Percentiles rank a stretch among this genome's conserved stretches.
phyloP scores from a whole-genome alignment of 352 stramenopile species.

The Nothophytophthora sp. region DNA sequence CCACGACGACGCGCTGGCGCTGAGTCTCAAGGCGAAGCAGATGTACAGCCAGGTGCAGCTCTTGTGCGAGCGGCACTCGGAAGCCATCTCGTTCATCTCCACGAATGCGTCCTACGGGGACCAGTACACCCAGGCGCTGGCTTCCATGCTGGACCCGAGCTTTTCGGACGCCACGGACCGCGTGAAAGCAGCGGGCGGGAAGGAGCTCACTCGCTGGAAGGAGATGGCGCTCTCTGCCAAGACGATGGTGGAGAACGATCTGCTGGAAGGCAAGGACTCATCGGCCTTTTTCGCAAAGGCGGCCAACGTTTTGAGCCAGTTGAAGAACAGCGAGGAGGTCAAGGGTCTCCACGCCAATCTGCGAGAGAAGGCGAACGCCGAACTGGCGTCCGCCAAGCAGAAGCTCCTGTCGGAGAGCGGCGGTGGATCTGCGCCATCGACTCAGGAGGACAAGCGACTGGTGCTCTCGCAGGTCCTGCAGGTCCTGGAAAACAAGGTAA shows the following conservation, averaged over 20 bases:
- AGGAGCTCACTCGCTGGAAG: slow-evolving; percentile 61
- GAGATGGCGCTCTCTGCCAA: slow-evolving; percentile 54
- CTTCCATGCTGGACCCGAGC: slow-evolving; percentile 62
- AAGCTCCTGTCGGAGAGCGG: slow-evolving; percentile 11
- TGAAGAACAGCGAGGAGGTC: slow-evolving; percentile 66
- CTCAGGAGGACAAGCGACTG: slow-evolving; percentile 40
- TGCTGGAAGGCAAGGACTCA: slow-evolving; percentile 64
- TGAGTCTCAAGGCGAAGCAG: slow-evolving; percentile 52
- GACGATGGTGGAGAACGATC: slow-evolving; percentile 57
- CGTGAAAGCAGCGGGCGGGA: slow-evolving; percentile 44
- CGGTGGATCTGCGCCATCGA: slow-evolving; percentile 5
- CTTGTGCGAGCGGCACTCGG: slow-evolving; percentile 72
- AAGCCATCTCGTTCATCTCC: slow-evolving; percentile 76
- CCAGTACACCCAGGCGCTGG: slow-evolving; percentile 61
- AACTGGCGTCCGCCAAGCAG: slow-evolving; percentile 36
- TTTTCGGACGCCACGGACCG: slow-evolving; percentile 58
- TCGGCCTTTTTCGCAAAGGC: slow-evolving; percentile 69
- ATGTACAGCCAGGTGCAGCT: slow-evolving; percentile 56
- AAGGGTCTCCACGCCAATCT: slow-evolving; percentile 49
- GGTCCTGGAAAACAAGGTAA: slow-evolving; percentile 52
- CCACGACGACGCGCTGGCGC: slow-evolving; percentile 49
- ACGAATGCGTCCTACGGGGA: slow-evolving; percentile 70
- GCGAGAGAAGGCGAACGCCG: slow-evolving; percentile 39
- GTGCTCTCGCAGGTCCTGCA: slow-evolving; percentile 71
- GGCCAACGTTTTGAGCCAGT: slow-evolving; percentile 48